Base-by-base conservation (phyloP, 73 alveolate genomes). In the Paramecium tetraurelia region DNA sequence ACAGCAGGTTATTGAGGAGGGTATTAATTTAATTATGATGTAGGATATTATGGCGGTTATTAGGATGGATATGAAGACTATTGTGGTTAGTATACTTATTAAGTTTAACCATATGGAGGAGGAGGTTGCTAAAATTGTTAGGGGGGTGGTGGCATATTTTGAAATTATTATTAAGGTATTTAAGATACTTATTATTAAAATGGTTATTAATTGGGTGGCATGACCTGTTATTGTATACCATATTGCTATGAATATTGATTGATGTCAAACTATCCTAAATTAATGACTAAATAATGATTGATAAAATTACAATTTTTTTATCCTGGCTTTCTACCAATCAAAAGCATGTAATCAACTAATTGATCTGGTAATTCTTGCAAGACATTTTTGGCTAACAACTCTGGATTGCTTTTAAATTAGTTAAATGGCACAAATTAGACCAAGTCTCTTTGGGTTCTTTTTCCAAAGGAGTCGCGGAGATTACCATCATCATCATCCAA, bases 401-500 rank as follows among this genome's bases (percentile, higher is more conserved):
- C 94, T 24, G 98, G 97, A 89, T 95, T 85, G 77, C 93, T 76
- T 86, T 70, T 92, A 92, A 80, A 96, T 59, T 94, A 57, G 38
- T 94, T 94, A 88, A 92, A 96, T 21, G 98, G 98, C 44, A 96
- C 99, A 85, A 96, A 96, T 77, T 96, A 95, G 12, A 96, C 99
- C 44, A 96, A 89, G 92, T 96, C 99, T 87, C 99, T 95, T 93
- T 95, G 92, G 6, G 96, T 95, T 69, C 92, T 94, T 48, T 95
- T 92, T 4, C 96, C 95, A 40, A 75, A 92, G 71, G 72, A 92
- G 16, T 95, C 94, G 8, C 22, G 20, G 7, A 95, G 93, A 59
- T 86, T 93, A 22, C 86, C 84, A 36, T 97, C 98, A 94, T 98
- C 99, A 2, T 98, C 99, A 94, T 98, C 99, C 27, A 98, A 94